These are phyloP conservation scores for Podila verticillata DNA, from an alignment of 192 early-diverging fungal species.

Conservation along the genomic window DNA sequence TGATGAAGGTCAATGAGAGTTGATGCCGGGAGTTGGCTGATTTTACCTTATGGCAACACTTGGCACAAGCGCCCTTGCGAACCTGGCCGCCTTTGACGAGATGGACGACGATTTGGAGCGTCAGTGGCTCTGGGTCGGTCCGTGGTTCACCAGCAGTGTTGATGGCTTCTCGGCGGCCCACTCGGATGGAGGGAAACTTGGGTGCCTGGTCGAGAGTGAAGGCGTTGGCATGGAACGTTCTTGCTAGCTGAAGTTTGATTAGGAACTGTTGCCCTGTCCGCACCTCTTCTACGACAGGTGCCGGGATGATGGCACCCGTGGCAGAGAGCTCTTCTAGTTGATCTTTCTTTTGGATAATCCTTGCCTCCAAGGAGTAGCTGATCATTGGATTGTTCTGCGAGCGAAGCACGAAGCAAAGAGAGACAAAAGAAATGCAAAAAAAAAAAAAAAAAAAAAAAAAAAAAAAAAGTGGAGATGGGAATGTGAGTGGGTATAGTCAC, in stretches of 20 bases:
- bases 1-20: not conserved
- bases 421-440: not conserved
- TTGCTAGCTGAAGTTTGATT: conserved; percentile 36
- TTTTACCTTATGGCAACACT: conserved; percentile 52
- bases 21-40: not conserved
- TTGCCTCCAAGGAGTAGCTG: conserved; percentile 26
- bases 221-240: not conserved
- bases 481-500: not conserved
- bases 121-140: conserved; percentile 35
- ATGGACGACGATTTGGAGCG: conserved; percentile 34
- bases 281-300: conserved; percentile 36
- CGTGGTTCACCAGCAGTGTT: conserved; percentile 39
- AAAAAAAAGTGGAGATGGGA: not conserved
- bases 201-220: not conserved
- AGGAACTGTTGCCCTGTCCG: conserved; percentile 48
- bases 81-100: conserved; percentile 33
- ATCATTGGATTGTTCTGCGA: conserved; percentile 19
- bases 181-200: conserved; percentile 21
- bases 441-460: not conserved
- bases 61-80: conserved; percentile 39
- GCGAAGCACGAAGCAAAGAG: not conserved
- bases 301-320: conserved; percentile 10
- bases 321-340: conserved; percentile 41
- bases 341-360: conserved; percentile 49
- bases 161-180: conserved; percentile 36